Percentiles rank a stretch among this genome's conserved stretches.
Conservation (phyloP, 176 grass and related monocot species). For the sorghum (Sorghum bicolor) region Sorghum_bicolor_NCBIv3 NC_012877.2:58459001-58459500, state of each 20-base stretch:
- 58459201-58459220: no score
- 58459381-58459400: slow-evolving; percentile 34
- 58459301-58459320: neutral
- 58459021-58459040: neutral
- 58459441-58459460: neutral
- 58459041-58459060: neutral
- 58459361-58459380: slow-evolving; percentile 37
- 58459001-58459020: neutral
- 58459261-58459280: slow-evolving; percentile 11
- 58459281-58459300: neutral
- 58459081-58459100: neutral
- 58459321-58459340: slow-evolving; percentile 37
- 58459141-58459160: slow-evolving; percentile 26
- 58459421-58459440: neutral
- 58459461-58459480: neutral
- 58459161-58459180: slow-evolving; percentile 55
- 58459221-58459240: neutral
- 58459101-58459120: neutral
- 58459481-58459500: neutral
- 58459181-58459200: slow-evolving; percentile 38
- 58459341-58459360: neutral
- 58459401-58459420: neutral
- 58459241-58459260: neutral
- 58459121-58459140: slow-evolving; percentile 39
- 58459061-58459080: neutral